Evolutionary conservation across 108 stramenopile species (phyloP), one percentile per base, ranked within the genome.

Genomic region (Discostella pseudostelligera): DNA sequence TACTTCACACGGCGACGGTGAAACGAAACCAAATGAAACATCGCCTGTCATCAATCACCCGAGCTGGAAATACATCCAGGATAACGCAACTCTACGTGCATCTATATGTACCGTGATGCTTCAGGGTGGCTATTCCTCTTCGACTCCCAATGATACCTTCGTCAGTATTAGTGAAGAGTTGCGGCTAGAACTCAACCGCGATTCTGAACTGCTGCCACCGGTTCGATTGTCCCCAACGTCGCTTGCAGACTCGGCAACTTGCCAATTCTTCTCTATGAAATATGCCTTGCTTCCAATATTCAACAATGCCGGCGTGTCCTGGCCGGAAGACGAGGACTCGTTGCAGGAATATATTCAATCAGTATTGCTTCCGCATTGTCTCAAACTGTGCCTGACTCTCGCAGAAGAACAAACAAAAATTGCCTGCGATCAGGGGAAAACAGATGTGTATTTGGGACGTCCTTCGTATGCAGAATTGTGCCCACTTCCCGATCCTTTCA

Each of bases 341-440:
- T 14, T 74, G 21, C 39, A 68, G 16, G n/a, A 81, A 12, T 92
- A 92, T 62, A 67, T 87, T 39, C 71, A 72, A 37, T 55, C 60
- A 1, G 66, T 72, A 17, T 69, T 92, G 16, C 59, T 92, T 39
- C 91, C 91, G n/a, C 88, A 89, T 70, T 92, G 91, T 39, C 72
- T 92, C 17, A 70, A 75, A 28, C 72, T 89, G 16, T 89, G 87
- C 67, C 37, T 92, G 16, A 44, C 53, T 37, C 68, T 74, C 35
- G 59, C 72, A 13, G 59, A 65, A 29, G 60, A 68, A 39, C 67
- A 72, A 42, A 55, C 66, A 2, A 74, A 78, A 39, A 20, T 51
- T 19, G 56, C 67, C 12, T 57, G 29, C 19, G 32, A 17, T 10
- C 66, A 69, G 50, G 67, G 67, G 26, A 69, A 69, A 47, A 69